These are phyloP conservation scores for Clathrospora elynae DNA, from an alignment of 2,329 filamentous ascomycete genomes.

Conservation along the genomic window DNA sequence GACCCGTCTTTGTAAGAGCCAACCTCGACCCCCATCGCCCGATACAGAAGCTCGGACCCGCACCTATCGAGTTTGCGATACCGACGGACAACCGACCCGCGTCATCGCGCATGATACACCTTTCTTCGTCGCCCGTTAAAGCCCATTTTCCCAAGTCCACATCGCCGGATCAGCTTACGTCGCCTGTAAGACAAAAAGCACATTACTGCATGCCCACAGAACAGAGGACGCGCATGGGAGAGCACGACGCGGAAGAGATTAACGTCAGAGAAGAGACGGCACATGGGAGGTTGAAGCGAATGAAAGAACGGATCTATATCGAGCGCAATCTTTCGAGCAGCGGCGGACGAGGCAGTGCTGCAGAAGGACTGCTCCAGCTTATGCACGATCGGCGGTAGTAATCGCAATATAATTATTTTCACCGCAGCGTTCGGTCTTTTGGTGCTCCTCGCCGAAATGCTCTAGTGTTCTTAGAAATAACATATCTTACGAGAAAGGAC, in stretches of 20 bases:
- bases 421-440: too few species aligned
- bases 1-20: conserved; percentile 36
- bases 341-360: conserved; percentile 57
- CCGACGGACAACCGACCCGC: conserved; percentile 35
- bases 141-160: conserved; percentile 21
- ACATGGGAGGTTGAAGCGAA: conserved; percentile 30
- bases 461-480: too few species aligned
- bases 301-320: conserved; percentile 36
- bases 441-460: too few species aligned
- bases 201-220: conserved; percentile 21
- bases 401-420: too few species aligned
- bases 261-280: conserved; percentile 23
- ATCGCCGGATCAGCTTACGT: conserved; percentile 30
- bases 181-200: conserved; percentile 18
- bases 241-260: conserved; percentile 23
- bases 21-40: conserved; percentile 41
- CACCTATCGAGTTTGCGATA: conserved; percentile 47
- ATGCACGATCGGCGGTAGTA: conserved; percentile 36
- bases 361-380: conserved; percentile 59
- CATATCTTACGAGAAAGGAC: too few species aligned
- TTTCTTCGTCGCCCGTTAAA: conserved; percentile 39
- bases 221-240: conserved; percentile 16
- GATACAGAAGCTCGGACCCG: conserved; percentile 41
- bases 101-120: conserved; percentile 46
- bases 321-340: conserved; percentile 53